Evolutionary conservation across 2,329 filamentous ascomycete species (phyloP).

Genomic region (Ascochyta clinopodiicola): DNA sequence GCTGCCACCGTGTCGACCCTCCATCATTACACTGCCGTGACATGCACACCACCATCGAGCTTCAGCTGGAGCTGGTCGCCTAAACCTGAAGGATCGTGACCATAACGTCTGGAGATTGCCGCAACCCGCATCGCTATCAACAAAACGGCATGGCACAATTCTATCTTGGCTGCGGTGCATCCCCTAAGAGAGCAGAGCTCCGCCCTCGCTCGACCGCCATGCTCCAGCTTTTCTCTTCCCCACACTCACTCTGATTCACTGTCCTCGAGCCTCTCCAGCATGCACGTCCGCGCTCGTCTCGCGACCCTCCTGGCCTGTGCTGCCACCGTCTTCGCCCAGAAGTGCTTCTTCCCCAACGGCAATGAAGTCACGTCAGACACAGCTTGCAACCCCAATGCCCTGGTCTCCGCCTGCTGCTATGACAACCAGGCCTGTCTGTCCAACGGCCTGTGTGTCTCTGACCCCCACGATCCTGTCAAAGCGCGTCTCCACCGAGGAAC

Average conservation of each 20-base stretch:
- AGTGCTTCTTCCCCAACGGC: constrained; percentile 29
- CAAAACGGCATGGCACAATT: constrained; percentile 6
- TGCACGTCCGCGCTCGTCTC: constrained; percentile 4
- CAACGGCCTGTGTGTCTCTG: constrained; percentile 38
- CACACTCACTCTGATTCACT: neutral
- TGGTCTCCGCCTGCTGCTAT: constrained; percentile 36
- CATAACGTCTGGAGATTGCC: constrained; percentile 9
- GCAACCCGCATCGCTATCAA: neutral
- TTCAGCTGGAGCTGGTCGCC: neutral
- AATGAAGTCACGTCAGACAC: constrained; percentile 16
- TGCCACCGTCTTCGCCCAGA: constrained; percentile 11
- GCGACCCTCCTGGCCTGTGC: constrained; percentile 2
- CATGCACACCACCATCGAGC: too few species aligned
- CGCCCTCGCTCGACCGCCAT: neutral
- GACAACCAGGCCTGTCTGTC: constrained; percentile 40
- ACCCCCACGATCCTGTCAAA: constrained; percentile 28
- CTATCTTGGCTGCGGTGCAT: neutral
- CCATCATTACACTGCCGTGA: too few species aligned
- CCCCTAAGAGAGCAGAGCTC: neutral
- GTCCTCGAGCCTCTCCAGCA: neutral
- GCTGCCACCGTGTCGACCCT: too few species aligned
- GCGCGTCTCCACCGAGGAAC: constrained; percentile 35
- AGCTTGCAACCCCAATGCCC: constrained; percentile 24
- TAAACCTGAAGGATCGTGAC: neutral
- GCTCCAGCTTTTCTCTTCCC: constrained; percentile 4